Evolutionary conservation across 2,329 filamentous ascomycete genomes (phyloP), one percentile per base, ranked within the genome.

Genomic region (Alternaria sp.): DNA sequence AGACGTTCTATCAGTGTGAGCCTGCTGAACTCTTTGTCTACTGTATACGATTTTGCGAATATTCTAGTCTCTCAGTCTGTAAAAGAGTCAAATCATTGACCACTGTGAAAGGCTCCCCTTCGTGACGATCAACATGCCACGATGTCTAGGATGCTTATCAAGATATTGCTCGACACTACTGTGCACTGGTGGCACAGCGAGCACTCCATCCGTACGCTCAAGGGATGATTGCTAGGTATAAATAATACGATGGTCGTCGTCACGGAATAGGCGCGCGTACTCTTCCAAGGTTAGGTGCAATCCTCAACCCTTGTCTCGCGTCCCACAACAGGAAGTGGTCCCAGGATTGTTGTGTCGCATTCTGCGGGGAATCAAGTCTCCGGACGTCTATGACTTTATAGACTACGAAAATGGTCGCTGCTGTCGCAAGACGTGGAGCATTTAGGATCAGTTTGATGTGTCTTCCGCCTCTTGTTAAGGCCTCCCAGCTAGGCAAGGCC

Each of bases 361-460:
- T 64, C 20, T 74, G 70, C 69, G 66, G 71, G 71, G 71, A 66
- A 75, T 69, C 71, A 68, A 56, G 68, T 72, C 56, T 64, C 40
- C 14, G 9, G 51, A 8, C 44, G 41, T 36, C 20, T 27, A 34
- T 32, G 36, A n/a, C 12, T 12, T 32, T 38, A 53, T 30, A 25
- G 9, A n/a, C 5, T 9, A 25, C 20, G 1, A 32, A 20, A 14
- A 25, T 22, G 46, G 18, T 49, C 20, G 28, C 3, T 34, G 20
- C 46, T 36, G 32, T 25, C 16, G 10, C 32, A 38, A n/a, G 16
- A 36, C 46, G 20, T 27, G 46, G 40, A 58, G 12, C 5, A 12
- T 11, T 12, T 4, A 16, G 16, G 6, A 12, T 18, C 44, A 34
- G n/a, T 44, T 30, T 2, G 5, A 9, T 22, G 30, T 38, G 11